These are phyloP conservation scores for Phaeoacremonium minimum DNA, from an alignment of 2,329 filamentous ascomycete species.

Conservation along the genomic window DNA sequence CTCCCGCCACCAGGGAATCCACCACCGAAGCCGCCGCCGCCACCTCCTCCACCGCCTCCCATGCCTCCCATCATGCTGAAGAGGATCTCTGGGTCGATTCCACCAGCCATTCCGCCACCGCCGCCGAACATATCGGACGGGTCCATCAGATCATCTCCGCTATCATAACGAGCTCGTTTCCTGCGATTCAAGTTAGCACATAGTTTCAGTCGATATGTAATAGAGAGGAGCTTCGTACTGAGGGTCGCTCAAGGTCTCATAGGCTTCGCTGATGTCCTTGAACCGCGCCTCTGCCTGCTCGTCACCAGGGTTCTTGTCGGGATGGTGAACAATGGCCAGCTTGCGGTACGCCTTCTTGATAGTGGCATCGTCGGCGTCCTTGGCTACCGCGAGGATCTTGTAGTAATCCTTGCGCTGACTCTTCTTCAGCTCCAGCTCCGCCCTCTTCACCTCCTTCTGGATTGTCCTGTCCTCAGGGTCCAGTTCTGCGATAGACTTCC, in stretches of 20 bases:
- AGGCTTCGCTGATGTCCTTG: constrained; percentile 97
- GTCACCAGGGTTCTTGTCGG: constrained; percentile 94
- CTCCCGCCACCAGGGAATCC: constrained; percentile 48
- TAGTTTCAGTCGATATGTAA: neutral
- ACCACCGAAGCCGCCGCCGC: constrained; percentile 44
- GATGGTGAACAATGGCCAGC: constrained; percentile 89
- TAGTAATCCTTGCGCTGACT: constrained; percentile 97
- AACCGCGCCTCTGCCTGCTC: constrained; percentile 82
- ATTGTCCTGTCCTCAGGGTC: constrained; percentile 80
- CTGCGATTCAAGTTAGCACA: constrained; percentile 41
- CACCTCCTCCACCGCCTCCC: constrained; percentile 51
- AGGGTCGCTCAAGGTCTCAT: constrained; percentile 90
- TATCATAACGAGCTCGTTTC: constrained; percentile 88
- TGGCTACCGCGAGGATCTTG: constrained; percentile 87
- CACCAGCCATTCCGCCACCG: constrained; percentile 57
- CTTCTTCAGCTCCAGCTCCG: constrained; percentile 96
- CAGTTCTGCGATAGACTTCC: constrained; percentile 79
- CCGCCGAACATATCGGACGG: constrained; percentile 77
- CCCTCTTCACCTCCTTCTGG: constrained; percentile 78
- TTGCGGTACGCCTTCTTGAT: constrained; percentile 98
- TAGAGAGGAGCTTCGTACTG: constrained; percentile 66
- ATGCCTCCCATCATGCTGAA: constrained; percentile 80
- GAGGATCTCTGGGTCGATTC: constrained; percentile 72
- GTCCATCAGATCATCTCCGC: constrained; percentile 85
- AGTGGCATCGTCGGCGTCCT: constrained; percentile 76